Evolutionary conservation across 2,329 filamentous ascomycete genomes (phyloP), one percentile per base, ranked within the genome.

Genomic region (Claviceps citrina): DNA sequence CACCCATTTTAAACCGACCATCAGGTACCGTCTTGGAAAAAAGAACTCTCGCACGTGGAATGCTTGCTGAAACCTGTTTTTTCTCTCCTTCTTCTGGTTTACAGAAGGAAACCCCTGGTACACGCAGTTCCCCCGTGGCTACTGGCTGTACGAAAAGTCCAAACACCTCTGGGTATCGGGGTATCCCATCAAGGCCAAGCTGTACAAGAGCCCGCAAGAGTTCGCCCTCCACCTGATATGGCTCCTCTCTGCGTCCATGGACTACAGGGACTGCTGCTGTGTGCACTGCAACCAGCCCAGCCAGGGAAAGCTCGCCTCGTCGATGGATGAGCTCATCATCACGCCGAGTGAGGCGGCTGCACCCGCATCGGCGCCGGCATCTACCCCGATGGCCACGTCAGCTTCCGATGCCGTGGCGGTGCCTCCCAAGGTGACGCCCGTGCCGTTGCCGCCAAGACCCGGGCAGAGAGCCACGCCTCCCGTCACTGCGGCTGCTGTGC

Each of bases 201-300:
- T 67, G 5, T 72, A 65, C 50, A 69, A 67, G 50, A 68, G 64
- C 32, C 68, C 69, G 0, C 66, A 70, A 42, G 69, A 73, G 45
- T 70, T 73, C 43, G 66, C 63, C 4, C 55, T 68, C 7, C 69
- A 73, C 44, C 46, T 70, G 19, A 57, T 73, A 36, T 73, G 68
- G 68, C 61, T 73, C 2, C 54, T 67, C 7, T 68, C 67, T 24
- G 49, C 54, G 13, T 70, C 68, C 12, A 57, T 54, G 43, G 64
- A 68, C 47, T 65, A 67, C 35, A 58, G 50, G 33, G 65, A 71
- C 44, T 73, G 69, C 50, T 68, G 65, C 38, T 73, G 69, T 45
- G 59, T 66, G 10, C 62, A 68, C 36, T 72, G 68, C 52, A 66
- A 65, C 41, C 45, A 54, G 4, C 49, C 54, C 7, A 55, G 37